phyloP scores from a whole-genome alignment of 2,329 filamentous ascomycete species.

The Zasmidium cellare region DNA sequence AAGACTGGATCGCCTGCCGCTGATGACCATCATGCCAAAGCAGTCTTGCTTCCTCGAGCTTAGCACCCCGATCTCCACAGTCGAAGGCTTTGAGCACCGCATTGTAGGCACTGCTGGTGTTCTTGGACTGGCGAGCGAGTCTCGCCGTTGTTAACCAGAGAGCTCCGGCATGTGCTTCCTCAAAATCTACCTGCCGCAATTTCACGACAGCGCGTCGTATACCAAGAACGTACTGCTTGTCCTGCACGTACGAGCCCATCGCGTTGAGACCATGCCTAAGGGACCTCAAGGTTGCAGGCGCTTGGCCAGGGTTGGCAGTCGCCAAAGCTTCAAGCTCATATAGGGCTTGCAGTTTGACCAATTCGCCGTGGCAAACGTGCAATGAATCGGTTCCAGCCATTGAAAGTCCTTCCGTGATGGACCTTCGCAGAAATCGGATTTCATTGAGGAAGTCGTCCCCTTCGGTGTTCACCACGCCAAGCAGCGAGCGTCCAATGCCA shows the following conservation, averaged over 20 bases:
- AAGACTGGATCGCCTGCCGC: conserved; percentile 88
- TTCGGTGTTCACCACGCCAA: conserved; percentile 55
- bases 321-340: conserved; percentile 82
- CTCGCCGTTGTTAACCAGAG: conserved; percentile 84
- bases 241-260: conserved; percentile 81
- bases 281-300: conserved; percentile 12
- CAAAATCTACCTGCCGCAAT: conserved; percentile 47
- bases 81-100: conserved; percentile 86
- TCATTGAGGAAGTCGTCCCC: conserved; percentile 54
- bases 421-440: conserved; percentile 66
- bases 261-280: conserved; percentile 73
- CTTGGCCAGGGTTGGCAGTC: conserved; percentile 29
- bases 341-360: conserved; percentile 83
- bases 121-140: conserved; percentile 81
- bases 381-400: conserved; percentile 76
- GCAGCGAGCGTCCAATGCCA: conserved; percentile 68
- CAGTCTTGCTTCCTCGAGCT: conserved; percentile 89
- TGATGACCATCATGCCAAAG: conserved; percentile 93
- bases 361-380: conserved; percentile 77
- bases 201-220: conserved; percentile 81
- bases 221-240: conserved; percentile 91
- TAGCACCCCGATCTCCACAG: conserved; percentile 81
- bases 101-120: conserved; percentile 85
- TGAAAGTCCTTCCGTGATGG: conserved; percentile 73
- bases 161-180: conserved; percentile 72